A percentile compares a stretch with the other conserved stretches of the same genome.
Conservation (phyloP, 129 eudicot species). For the Oenanthe sinensis region DNA sequence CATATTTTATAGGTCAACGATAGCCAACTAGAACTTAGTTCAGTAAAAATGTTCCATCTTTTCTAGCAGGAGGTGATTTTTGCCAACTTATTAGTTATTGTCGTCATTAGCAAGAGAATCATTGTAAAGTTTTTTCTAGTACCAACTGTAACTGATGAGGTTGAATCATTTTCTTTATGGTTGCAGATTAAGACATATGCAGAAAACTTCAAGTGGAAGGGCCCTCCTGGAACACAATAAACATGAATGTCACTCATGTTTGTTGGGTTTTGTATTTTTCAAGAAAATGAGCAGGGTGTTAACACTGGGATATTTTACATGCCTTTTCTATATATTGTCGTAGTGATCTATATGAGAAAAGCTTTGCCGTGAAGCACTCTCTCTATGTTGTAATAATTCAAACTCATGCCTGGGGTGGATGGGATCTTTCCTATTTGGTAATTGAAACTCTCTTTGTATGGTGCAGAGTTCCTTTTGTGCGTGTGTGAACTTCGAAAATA, state of each 20-base stretch:
- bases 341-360: neutral
- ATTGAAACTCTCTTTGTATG: neutral
- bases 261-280: neutral
- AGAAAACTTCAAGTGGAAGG: slow-evolving; percentile 99
- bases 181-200: slow-evolving; percentile 83
- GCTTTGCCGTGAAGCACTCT: neutral
- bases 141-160: neutral
- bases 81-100: neutral
- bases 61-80: too few relatives aligned
- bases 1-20: neutral
- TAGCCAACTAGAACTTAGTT: neutral
- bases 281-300: neutral
- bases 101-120: neutral
- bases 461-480: neutral
- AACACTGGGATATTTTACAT: neutral
- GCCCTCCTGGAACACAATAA: slow-evolving; percentile 47
- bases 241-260: neutral
- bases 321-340: neutral
- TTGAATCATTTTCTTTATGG: slow-evolving; percentile 4
- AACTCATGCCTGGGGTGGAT: slow-evolving; percentile 4
- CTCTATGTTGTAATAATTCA: slow-evolving; percentile 20
- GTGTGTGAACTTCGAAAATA: too few relatives aligned
- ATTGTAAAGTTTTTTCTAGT: neutral
- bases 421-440: neutral
- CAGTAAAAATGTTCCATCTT: neutral